Evolutionary conservation across 164 flowering plant species (phyloP).

Genomic region (Macadamia integrifolia): DNA sequence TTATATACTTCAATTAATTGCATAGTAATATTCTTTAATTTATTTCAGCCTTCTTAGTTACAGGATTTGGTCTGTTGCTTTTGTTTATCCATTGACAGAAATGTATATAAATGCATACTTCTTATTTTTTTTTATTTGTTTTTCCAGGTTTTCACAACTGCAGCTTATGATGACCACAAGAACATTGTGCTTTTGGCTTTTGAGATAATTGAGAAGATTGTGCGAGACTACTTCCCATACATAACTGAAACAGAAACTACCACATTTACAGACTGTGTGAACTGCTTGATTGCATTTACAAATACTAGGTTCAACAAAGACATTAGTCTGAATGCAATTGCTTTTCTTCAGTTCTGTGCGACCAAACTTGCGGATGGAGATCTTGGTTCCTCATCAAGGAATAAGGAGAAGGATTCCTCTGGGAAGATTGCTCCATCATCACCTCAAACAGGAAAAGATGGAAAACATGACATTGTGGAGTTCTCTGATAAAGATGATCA

Average conservation of each 20-base stretch:
- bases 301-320: conserved; percentile 92
- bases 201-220: conserved; percentile 95
- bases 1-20: too few relatives aligned
- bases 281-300: conserved; percentile 92
- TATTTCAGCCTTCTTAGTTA: not conserved
- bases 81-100: not conserved
- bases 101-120: too few relatives aligned
- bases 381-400: conserved; percentile 63
- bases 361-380: conserved; percentile 95
- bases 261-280: conserved; percentile 97
- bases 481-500: conserved; percentile 63
- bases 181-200: conserved; percentile 93
- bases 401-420: conserved; percentile 51
- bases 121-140: not conserved
- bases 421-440: conserved; percentile 44
- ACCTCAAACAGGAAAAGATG: conserved; percentile 50
- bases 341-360: conserved; percentile 89
- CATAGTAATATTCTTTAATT: not conserved
- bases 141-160: conserved; percentile 91
- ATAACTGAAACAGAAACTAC: conserved; percentile 98
- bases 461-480: conserved; percentile 49
- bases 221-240: conserved; percentile 93
- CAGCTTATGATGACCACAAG: conserved; percentile 97
- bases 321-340: conserved; percentile 94
- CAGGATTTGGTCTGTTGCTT: not conserved